Evolutionary conservation across 495 filamentous ascomycete genomes (phyloP).

Genomic region (Darksidea phi): DNA sequence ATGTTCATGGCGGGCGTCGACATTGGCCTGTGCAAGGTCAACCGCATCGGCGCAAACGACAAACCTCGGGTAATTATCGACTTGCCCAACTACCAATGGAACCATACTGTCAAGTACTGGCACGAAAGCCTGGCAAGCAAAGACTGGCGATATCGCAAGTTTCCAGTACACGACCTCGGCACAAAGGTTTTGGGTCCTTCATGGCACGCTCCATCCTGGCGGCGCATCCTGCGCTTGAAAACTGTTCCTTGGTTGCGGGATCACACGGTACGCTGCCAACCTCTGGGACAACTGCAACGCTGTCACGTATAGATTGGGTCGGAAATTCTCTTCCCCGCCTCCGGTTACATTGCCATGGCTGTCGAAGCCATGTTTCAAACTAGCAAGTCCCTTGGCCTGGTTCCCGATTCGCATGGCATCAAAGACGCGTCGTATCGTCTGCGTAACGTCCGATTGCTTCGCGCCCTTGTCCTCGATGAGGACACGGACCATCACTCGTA

Average conservation of each 20-base stretch:
- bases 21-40: constrained; percentile 4
- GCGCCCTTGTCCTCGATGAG: constrained; percentile 7
- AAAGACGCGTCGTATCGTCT: not conserved
- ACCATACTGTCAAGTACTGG: not conserved
- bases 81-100: not conserved
- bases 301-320: not conserved
- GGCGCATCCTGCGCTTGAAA: not conserved
- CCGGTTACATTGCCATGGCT: constrained; percentile 25
- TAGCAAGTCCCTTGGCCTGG: not conserved
- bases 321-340: constrained; percentile 14
- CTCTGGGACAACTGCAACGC: not conserved
- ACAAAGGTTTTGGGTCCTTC: not conserved
- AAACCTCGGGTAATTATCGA: not conserved
- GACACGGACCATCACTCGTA: not conserved
- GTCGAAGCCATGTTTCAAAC: constrained; percentile 22
- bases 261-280: not conserved
- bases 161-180: constrained; percentile 6
- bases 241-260: constrained; percentile 18
- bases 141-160: constrained; percentile 19
- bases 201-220: constrained; percentile 4
- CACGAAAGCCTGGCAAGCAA: not conserved
- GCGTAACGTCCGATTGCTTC: constrained; percentile 1
- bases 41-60: not conserved
- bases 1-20: constrained; percentile 3
- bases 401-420: not conserved